A percentile compares a stretch with the other conserved stretches of the same genome.
phyloP scores from a whole-genome alignment of 2,329 filamentous ascomycete genomes.

The Aspergillus fructus region DNA sequence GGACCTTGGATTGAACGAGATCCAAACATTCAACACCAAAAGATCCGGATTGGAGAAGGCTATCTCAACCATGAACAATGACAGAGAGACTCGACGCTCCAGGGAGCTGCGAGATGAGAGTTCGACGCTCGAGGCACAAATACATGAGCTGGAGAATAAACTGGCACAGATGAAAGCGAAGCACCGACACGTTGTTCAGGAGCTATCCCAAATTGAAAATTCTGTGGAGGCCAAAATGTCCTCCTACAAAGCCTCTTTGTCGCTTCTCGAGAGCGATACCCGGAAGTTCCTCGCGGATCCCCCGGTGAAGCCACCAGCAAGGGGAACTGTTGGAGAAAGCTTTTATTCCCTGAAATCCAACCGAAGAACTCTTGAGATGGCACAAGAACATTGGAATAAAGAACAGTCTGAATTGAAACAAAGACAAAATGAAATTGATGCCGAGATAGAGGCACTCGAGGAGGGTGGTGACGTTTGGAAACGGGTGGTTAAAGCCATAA shows the following conservation, averaged over 20 bases:
- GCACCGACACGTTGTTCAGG: slow-evolving; percentile 53
- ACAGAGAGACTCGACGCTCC: slow-evolving; percentile 45
- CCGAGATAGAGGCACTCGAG: slow-evolving; percentile 57
- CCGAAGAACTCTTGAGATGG: slow-evolving; percentile 60
- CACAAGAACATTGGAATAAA: slow-evolving; percentile 55
- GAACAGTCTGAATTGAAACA: slow-evolving; percentile 48
- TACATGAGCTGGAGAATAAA: slow-evolving; percentile 56
- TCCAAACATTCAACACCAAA: slow-evolving; percentile 53
- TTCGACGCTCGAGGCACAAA: slow-evolving; percentile 54
- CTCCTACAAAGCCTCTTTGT: slow-evolving; percentile 57
- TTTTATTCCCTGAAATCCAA: slow-evolving; percentile 56
- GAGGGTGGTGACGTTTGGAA: slow-evolving; percentile 61
- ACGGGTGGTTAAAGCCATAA: slow-evolving; percentile 52
- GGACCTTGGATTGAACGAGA: slow-evolving; percentile 49
- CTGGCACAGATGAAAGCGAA: slow-evolving; percentile 56
- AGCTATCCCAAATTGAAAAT: slow-evolving; percentile 56
- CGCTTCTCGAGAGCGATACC: slow-evolving; percentile 56
- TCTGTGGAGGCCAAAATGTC: slow-evolving; percentile 58
- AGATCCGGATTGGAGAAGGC: slow-evolving; percentile 50
- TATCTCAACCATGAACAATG: slow-evolving; percentile 50
- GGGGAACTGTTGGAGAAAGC: slow-evolving; percentile 31
- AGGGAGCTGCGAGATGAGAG: slow-evolving; percentile 52
- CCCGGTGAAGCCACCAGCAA: slow-evolving; percentile 40
- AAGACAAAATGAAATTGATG: slow-evolving; percentile 48
- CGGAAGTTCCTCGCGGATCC: slow-evolving; percentile 52